These are phyloP conservation scores for Mycosarcoma mackinlayi DNA, from an alignment of 1,284 basidiomycete genomes.

Conservation along the genomic window DNA sequence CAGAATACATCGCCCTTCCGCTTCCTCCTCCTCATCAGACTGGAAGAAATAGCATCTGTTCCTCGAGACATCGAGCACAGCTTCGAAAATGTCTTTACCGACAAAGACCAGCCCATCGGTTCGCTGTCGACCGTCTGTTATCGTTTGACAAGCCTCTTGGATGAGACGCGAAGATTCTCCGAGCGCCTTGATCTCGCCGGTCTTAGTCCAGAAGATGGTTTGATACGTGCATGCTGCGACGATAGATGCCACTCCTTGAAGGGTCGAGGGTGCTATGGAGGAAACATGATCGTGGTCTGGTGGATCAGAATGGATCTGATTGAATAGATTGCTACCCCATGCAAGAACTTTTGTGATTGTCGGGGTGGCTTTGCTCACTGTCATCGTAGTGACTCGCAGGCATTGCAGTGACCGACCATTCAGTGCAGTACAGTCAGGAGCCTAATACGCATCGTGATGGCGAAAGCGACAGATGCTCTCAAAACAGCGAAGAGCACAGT, in stretches of 20 bases:
- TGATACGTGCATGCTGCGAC: slow-evolving; percentile 16
- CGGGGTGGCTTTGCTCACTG: background rate
- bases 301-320: background rate
- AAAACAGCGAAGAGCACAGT: slow-evolving; percentile 4
- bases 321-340: slow-evolving; percentile 26
- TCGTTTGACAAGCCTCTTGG: background rate
- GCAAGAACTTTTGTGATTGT: slow-evolving; percentile 5
- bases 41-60: slow-evolving; percentile 2
- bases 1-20: background rate
- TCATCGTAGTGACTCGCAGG: background rate
- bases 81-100: slow-evolving; percentile 18
- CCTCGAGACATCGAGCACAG: slow-evolving; percentile 1
- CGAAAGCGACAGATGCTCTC: too few species aligned
- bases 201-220: slow-evolving; percentile 6
- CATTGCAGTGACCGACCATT: too few species aligned
- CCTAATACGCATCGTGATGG: too few species aligned
- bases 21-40: background rate
- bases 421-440: background rate
- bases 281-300: background rate
- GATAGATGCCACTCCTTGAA: background rate
- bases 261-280: background rate
- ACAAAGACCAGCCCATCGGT: slow-evolving; percentile 8
- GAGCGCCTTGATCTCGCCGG: background rate
- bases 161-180: slow-evolving; percentile 4
- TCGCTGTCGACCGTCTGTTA: background rate